These are phyloP conservation scores for Tricholoma terreum DNA, from an alignment of 768 basidiomycete species.

Conservation along the genomic window DNA sequence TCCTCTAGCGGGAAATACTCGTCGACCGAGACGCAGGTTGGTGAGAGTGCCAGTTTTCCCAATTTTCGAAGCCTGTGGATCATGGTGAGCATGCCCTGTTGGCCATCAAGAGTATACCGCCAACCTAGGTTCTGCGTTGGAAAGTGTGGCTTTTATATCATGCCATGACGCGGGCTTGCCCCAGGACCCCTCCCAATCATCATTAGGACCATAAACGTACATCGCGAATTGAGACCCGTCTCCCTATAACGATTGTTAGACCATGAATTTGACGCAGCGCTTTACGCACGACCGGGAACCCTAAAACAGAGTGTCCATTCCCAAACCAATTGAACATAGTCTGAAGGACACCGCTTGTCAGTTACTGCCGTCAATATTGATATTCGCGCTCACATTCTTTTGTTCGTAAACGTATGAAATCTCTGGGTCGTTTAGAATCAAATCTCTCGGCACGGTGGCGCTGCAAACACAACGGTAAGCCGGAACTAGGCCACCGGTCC, in stretches of 20 bases:
- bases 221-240: constrained; percentile 30
- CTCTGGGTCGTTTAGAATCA: constrained; percentile 39
- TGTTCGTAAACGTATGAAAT: constrained; percentile 29
- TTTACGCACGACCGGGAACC: constrained; percentile 28
- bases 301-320: constrained; percentile 26
- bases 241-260: constrained; percentile 28
- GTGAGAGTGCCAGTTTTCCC: constrained; percentile 29
- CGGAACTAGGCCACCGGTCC: neutral
- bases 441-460: constrained; percentile 34
- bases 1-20: constrained; percentile 40
- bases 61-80: constrained; percentile 34
- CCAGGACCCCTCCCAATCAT: constrained; percentile 26
- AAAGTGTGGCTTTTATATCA: constrained; percentile 27
- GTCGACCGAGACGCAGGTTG: constrained; percentile 34
- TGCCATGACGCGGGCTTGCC: constrained; percentile 24
- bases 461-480: constrained; percentile 19
- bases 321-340: constrained; percentile 35
- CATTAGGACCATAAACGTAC: constrained; percentile 26
- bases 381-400: constrained; percentile 17
- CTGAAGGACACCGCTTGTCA: constrained; percentile 11
- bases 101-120: neutral
- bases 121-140: constrained; percentile 34
- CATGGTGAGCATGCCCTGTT: neutral
- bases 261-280: neutral
- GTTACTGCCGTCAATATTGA: neutral